Conservation (phyloP, 306 rosid species). For the Pterocarpus macrocarpus region DNA sequence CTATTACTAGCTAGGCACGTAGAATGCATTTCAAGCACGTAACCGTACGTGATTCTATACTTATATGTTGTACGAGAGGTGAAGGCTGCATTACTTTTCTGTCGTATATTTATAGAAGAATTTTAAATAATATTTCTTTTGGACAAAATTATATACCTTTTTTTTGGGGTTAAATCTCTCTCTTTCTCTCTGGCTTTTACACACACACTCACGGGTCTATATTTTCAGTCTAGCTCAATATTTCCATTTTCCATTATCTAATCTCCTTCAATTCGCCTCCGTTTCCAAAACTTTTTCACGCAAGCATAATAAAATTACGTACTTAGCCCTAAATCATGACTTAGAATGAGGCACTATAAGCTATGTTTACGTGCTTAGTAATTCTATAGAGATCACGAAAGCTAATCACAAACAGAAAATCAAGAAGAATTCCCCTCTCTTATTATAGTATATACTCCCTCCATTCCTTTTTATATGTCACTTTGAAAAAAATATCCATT, state of each 20-base stretch:
- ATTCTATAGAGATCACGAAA: background rate
- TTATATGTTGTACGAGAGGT: background rate
- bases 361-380: background rate
- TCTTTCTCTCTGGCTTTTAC: too few relatives aligned
- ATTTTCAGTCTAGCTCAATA: slow-evolving; percentile 32
- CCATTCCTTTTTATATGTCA: too few relatives aligned
- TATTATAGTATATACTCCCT: too few relatives aligned
- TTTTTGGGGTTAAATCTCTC: background rate
- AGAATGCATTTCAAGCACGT: background rate
- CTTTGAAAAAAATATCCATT: too few relatives aligned
- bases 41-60: slow-evolving; percentile 19
- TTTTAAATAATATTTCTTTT: slow-evolving; percentile 10
- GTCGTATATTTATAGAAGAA: background rate
- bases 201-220: background rate
- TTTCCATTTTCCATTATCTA: slow-evolving; percentile 18
- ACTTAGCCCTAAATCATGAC: slow-evolving; percentile 9
- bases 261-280: background rate
- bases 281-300: background rate
- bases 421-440: background rate
- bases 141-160: background rate
- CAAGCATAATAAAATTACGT: background rate
- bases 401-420: background rate
- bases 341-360: background rate
- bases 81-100: background rate
- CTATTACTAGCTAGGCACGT: background rate